Percentiles rank a stretch among this genome's conserved stretches.
Evolutionary conservation across 345 rosid species (phyloP).

Genomic region (Kandelia obovata): DNA sequence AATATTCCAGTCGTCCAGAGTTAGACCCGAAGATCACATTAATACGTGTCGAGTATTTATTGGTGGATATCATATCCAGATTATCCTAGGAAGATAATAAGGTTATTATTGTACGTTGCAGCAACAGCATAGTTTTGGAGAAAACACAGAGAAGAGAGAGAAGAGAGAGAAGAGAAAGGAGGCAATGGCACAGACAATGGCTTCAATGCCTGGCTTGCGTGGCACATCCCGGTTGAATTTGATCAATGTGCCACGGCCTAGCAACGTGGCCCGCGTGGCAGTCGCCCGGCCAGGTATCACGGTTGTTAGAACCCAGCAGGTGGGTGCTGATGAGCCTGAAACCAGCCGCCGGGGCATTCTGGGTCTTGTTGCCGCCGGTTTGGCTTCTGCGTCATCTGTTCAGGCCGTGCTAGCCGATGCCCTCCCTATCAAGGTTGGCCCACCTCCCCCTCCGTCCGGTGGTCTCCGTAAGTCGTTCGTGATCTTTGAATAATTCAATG

Average conservation of each 20-base stretch:
- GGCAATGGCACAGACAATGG: conserved; percentile 63
- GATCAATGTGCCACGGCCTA: background rate
- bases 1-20: conserved; percentile 1
- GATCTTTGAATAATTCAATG: background rate
- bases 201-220: conserved; percentile 70
- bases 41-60: conserved; percentile 21
- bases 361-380: conserved; percentile 67
- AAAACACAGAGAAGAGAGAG: background rate
- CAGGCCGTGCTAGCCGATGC: conserved; percentile 74
- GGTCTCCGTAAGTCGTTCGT: conserved; percentile 80
- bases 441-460: conserved; percentile 89
- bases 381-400: conserved; percentile 68
- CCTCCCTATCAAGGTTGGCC: conserved; percentile 70
- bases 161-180: background rate
- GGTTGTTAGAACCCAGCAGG: conserved; percentile 59
- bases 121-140: background rate
- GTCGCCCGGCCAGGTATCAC: conserved; percentile 36
- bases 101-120: conserved; percentile 42
- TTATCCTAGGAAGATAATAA: conserved; percentile 44
- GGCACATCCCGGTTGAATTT: conserved; percentile 47
- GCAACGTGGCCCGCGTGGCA: conserved; percentile 22
- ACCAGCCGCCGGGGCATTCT: conserved; percentile 68
- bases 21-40: too few relatives aligned
- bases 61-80: conserved; percentile 41
- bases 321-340: conserved; percentile 44